phyloP scores from a whole-genome alignment of 1,284 basidiomycete genomes.

The Mycena citricolor region DNA sequence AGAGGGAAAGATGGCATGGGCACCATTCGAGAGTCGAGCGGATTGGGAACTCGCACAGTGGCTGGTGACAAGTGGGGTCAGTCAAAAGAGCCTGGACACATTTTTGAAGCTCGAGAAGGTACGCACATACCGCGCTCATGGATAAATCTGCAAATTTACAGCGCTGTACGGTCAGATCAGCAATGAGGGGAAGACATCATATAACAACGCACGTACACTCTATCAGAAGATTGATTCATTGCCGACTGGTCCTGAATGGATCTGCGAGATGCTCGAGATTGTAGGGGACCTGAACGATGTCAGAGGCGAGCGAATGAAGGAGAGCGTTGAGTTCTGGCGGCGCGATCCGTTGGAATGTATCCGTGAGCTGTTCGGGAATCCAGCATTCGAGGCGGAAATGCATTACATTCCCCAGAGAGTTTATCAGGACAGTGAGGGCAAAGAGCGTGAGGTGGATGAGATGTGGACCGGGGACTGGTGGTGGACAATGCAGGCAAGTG shows the following conservation, averaged over 20 bases:
- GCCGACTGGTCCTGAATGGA: constrained; percentile 26
- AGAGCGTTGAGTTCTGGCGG: constrained; percentile 31
- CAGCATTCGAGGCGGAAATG: constrained; percentile 12
- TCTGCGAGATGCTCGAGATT: constrained; percentile 14
- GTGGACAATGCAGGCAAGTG: constrained; percentile 14
- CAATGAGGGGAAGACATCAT: constrained; percentile 2
- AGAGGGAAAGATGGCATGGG: too few relatives aligned
- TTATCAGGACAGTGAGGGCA: neutral
- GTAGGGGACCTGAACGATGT: constrained; percentile 23
- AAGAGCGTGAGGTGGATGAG: constrained; percentile 3
- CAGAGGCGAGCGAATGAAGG: constrained; percentile 17
- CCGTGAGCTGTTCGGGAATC: constrained; percentile 28
- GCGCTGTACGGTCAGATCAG: too few relatives aligned
- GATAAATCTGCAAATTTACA: too few relatives aligned
- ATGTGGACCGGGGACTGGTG: constrained; percentile 10
- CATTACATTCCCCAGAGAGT: neutral
- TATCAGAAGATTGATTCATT: constrained; percentile 21
- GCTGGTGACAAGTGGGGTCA: constrained; percentile 18
- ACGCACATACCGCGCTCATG: neutral
- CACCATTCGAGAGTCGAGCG: constrained; percentile 9
- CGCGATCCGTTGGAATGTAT: constrained; percentile 32
- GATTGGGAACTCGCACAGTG: constrained; percentile 21
- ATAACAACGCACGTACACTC: constrained; percentile 5
- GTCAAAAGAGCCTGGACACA: constrained; percentile 17
- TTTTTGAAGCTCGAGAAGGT: constrained; percentile 17